phyloP scores from a whole-genome alignment of 768 basidiomycete species.

The Lactifluus pinguis region DNA sequence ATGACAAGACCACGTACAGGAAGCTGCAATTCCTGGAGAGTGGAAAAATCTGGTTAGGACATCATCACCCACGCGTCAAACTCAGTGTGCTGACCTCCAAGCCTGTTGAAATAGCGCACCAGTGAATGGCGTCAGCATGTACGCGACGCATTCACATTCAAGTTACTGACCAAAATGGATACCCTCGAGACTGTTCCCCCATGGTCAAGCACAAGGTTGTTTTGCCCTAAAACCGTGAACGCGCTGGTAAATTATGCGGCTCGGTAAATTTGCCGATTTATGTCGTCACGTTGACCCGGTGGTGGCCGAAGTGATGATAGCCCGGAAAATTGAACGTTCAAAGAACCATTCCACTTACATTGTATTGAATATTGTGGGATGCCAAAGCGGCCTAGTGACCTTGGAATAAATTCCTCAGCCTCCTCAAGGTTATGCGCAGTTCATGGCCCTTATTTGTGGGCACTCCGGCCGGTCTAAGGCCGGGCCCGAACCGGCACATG shows the following conservation, averaged over 20 bases:
- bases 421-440: too few species aligned
- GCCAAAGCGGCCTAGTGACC: background rate
- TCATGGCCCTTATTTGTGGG: too few species aligned
- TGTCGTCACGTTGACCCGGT: background rate
- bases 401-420: too few species aligned
- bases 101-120: constrained; percentile 18
- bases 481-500: background rate
- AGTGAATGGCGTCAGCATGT: background rate
- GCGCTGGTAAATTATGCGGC: background rate
- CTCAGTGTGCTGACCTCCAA: constrained; percentile 26
- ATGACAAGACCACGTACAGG: constrained; percentile 23
- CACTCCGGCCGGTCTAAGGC: background rate
- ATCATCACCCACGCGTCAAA: background rate
- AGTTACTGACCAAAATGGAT: constrained; percentile 19
- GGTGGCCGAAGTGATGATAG: background rate
- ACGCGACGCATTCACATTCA: background rate
- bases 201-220: background rate
- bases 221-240: background rate
- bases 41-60: background rate
- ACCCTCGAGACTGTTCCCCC: constrained; percentile 7
- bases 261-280: background rate
- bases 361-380: background rate
- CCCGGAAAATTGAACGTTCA: background rate
- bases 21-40: constrained; percentile 28
- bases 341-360: background rate